A percentile compares a stretch with the other conserved stretches of the same genome.
Conservation (phyloP, 208 protist species). For the Sergeia podlipaevii region DNA sequence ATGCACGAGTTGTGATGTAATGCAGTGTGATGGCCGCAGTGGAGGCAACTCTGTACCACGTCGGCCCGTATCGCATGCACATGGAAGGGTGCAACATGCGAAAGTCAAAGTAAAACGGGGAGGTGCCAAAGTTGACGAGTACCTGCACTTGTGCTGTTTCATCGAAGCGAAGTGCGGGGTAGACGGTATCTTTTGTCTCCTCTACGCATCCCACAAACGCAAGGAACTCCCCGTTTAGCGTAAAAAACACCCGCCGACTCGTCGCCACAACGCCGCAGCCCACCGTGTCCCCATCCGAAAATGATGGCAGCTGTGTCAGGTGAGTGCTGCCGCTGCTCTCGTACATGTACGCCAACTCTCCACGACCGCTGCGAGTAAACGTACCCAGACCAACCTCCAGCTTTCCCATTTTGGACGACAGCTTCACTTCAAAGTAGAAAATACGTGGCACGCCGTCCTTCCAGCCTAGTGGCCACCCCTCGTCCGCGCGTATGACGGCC, state of each 20-base stretch:
- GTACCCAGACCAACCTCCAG: constrained; percentile 33
- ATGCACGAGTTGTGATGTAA: constrained; percentile 69
- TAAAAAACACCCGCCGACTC: constrained; percentile 76
- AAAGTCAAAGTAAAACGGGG: constrained; percentile 77
- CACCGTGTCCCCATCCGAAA: constrained; percentile 68
- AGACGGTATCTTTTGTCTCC: constrained; percentile 38
- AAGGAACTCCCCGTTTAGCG: constrained; percentile 80
- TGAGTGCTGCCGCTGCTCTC: constrained; percentile 57
- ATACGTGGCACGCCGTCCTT: constrained; percentile 68
- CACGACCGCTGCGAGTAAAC: constrained; percentile 16
- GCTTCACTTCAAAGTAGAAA: constrained; percentile 86
- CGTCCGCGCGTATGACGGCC: constrained; percentile 74
- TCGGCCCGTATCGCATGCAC: constrained; percentile 34
- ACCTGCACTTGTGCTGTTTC: constrained; percentile 43
- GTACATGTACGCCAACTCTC: constrained; percentile 60
- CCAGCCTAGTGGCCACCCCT: constrained; percentile 75
- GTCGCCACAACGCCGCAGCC: constrained; percentile 78
- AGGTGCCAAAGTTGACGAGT: constrained; percentile 81
- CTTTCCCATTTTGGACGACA: constrained; percentile 33
- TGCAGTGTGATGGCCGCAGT: constrained; percentile 70
- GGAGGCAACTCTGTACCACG: constrained; percentile 73
- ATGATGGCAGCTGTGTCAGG: constrained; percentile 41
- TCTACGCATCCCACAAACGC: constrained; percentile 45
- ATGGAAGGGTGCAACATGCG: constrained; percentile 70
- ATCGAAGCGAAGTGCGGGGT: constrained; percentile 65